These are phyloP conservation scores for Pleurostoma richardsiae DNA, from an alignment of 2,329 filamentous ascomycete genomes.

Conservation along the genomic window DNA sequence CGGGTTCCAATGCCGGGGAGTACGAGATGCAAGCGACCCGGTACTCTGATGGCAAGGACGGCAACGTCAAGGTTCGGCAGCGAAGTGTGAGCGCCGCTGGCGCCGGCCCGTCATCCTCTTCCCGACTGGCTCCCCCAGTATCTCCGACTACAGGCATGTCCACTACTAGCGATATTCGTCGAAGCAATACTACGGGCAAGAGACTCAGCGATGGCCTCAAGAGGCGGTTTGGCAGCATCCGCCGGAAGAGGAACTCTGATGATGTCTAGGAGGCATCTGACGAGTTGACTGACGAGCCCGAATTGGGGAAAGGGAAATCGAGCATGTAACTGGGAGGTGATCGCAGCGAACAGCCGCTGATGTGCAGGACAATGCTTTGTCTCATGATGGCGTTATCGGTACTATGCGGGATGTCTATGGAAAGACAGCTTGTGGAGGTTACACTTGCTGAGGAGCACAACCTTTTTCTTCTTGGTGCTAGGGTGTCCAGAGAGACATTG, in stretches of 20 bases:
- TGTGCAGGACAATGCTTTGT: too few species aligned
- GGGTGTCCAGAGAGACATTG: too few species aligned
- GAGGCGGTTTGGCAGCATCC: constrained; percentile 47
- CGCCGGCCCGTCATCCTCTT: neutral
- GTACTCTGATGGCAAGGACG: constrained; percentile 13
- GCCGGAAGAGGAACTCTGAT: constrained; percentile 30
- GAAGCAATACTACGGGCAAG: constrained; percentile 37
- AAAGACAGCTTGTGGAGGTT: too few species aligned
- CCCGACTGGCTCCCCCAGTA: constrained; percentile 6
- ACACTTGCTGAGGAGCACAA: too few species aligned
- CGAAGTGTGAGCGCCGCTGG: constrained; percentile 36
- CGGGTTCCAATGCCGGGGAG: constrained; percentile 21
- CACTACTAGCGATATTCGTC: constrained; percentile 20
- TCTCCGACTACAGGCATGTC: constrained; percentile 13
- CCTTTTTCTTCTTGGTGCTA: too few species aligned
- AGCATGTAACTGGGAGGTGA: too few species aligned
- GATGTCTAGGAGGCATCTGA: neutral
- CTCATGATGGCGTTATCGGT: too few species aligned
- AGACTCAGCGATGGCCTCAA: constrained; percentile 46
- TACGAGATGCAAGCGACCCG: constrained; percentile 40
- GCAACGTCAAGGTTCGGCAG: constrained; percentile 25
- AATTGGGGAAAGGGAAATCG: too few species aligned
- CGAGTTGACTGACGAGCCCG: too few species aligned
- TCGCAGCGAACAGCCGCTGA: too few species aligned
- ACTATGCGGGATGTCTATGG: too few species aligned